phyloP scores from a whole-genome alignment of 1,284 basidiomycete genomes.

The Tylopilus sp. region DNA sequence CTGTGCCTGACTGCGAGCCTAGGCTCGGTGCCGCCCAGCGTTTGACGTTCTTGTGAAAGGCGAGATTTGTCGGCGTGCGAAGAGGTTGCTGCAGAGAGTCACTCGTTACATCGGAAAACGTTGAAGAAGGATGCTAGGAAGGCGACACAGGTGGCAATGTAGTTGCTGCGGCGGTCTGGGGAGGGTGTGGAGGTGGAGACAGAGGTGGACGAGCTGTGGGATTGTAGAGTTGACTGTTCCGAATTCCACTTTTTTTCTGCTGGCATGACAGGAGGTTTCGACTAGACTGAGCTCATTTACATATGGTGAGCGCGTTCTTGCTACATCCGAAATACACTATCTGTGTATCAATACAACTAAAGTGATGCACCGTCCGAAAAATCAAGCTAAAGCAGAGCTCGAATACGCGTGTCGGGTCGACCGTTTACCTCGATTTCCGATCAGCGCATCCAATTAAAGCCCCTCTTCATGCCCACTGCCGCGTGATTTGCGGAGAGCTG shows the following conservation, averaged over 20 bases:
- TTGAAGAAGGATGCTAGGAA: conserved; percentile 62
- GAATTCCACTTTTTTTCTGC: too few species aligned
- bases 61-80: conserved; percentile 46
- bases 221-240: too few species aligned
- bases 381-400: too few species aligned
- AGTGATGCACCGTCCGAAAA: too few species aligned
- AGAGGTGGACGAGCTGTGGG: conserved; percentile 42
- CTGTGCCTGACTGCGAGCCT: neutral
- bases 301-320: too few species aligned
- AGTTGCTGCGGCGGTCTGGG: conserved; percentile 9
- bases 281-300: too few species aligned
- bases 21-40: neutral
- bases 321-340: too few species aligned
- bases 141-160: conserved; percentile 44
- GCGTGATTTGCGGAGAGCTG: conserved; percentile 6
- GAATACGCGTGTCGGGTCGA: neutral
- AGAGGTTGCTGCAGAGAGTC: conserved; percentile 41
- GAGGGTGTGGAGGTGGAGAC: conserved; percentile 32
- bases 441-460: neutral
- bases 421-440: too few species aligned
- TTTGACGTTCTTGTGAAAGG: conserved; percentile 36
- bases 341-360: too few species aligned
- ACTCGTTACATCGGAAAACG: conserved; percentile 53
- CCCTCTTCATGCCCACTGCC: neutral
- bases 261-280: too few species aligned